These are phyloP conservation scores for Schrenkiella parvula DNA, from an alignment of 345 rosid species.

Conservation along the genomic window DNA sequence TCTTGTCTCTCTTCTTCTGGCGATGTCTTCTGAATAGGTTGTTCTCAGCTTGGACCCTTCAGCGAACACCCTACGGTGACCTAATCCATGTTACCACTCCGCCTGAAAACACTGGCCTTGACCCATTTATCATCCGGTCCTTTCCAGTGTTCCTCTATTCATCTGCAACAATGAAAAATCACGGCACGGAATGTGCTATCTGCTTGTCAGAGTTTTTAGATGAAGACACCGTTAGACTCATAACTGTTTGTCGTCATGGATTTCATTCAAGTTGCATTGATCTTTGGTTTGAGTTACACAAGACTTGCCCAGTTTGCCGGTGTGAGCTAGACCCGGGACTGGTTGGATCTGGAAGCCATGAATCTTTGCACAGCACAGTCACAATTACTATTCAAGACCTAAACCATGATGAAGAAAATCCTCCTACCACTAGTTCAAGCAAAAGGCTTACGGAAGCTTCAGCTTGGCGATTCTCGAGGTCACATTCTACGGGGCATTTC, in stretches of 20 bases:
- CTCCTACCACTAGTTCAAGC: constrained; percentile 30
- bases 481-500: constrained; percentile 78
- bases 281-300: constrained; percentile 74
- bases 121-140: constrained; percentile 44
- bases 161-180: constrained; percentile 37
- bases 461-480: constrained; percentile 45
- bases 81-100: constrained; percentile 7
- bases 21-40: constrained; percentile 53
- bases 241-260: constrained; percentile 70
- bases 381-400: constrained; percentile 24
- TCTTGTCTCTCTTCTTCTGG: constrained; percentile 57
- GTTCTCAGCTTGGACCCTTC: constrained; percentile 35
- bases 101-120: constrained; percentile 44
- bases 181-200: constrained; percentile 70
- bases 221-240: constrained; percentile 59
- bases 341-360: constrained; percentile 25
- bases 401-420: constrained; percentile 33
- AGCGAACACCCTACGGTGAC: constrained; percentile 40
- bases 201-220: constrained; percentile 72
- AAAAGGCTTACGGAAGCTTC: constrained; percentile 31
- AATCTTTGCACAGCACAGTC: constrained; percentile 14
- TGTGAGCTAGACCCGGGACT: constrained; percentile 48
- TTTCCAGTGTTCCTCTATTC: constrained; percentile 62
- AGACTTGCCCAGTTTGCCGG: constrained; percentile 90
- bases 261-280: constrained; percentile 83